phyloP scores from a whole-genome alignment of 768 basidiomycete species.

The Boletus rex-veris region DNA sequence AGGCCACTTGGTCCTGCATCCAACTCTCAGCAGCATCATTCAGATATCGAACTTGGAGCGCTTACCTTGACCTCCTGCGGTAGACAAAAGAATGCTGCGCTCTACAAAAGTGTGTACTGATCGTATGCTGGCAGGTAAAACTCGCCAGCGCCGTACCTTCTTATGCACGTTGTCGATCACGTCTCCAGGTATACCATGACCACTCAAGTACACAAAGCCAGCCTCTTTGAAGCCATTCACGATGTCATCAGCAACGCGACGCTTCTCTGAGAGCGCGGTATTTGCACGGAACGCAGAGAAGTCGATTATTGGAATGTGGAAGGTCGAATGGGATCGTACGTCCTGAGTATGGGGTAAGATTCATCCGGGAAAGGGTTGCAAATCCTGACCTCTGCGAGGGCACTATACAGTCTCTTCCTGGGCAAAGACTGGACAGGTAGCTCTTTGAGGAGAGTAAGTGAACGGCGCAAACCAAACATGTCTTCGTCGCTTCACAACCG shows the following conservation, averaged over 20 bases:
- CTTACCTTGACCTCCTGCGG: slow-evolving; percentile 58
- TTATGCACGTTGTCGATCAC: slow-evolving; percentile 58
- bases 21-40: background rate
- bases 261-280: slow-evolving; percentile 51
- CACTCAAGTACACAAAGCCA: slow-evolving; percentile 75
- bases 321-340: slow-evolving; percentile 37
- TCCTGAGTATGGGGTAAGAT: slow-evolving; percentile 25
- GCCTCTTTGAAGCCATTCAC: slow-evolving; percentile 75
- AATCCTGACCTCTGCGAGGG: slow-evolving; percentile 23
- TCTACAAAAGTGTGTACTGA: slow-evolving; percentile 42
- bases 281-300: slow-evolving; percentile 64
- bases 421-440: slow-evolving; percentile 1
- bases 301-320: slow-evolving; percentile 75
- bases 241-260: slow-evolving; percentile 60
- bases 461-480: slow-evolving; percentile 16
- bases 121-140: slow-evolving; percentile 1
- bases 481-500: background rate
- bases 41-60: background rate
- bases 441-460: slow-evolving; percentile 7
- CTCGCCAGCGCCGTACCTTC: slow-evolving; percentile 44
- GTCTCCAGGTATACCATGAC: slow-evolving; percentile 63
- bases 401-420: slow-evolving; percentile 16
- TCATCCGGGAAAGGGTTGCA: background rate
- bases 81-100: slow-evolving; percentile 70
- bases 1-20: slow-evolving; percentile 56